These are phyloP conservation scores for Paecilomyces dactylethromorphus DNA, from an alignment of 2,329 filamentous ascomycete genomes.

Conservation along the genomic window DNA sequence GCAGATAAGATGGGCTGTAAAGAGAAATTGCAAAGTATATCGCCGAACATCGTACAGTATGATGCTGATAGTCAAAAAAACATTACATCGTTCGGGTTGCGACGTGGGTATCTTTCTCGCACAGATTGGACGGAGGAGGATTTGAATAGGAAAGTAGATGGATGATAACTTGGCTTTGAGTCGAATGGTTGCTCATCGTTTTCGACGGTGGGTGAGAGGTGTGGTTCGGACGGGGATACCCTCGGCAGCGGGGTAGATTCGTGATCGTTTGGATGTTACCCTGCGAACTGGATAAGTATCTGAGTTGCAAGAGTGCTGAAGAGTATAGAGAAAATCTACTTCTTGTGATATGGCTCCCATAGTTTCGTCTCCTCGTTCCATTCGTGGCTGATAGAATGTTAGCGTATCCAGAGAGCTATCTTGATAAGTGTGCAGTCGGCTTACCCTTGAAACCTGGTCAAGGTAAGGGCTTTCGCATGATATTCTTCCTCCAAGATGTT, in stretches of 20 bases:
- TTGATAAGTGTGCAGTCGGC: conserved; percentile 2
- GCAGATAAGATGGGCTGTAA: neutral
- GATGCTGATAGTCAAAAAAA: neutral
- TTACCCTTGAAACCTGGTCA: conserved; percentile 39
- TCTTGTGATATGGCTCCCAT: conserved; percentile 20
- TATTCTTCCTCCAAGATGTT: conserved; percentile 51
- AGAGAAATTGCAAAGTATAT: neutral
- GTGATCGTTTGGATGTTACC: conserved; percentile 3
- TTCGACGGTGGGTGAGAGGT: conserved; percentile 4
- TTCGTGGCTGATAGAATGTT: conserved; percentile 17
- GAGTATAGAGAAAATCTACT: neutral
- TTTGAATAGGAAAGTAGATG: neutral
- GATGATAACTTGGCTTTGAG: neutral
- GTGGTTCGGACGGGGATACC: conserved; percentile 5
- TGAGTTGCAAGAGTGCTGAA: neutral
- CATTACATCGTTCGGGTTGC: neutral
- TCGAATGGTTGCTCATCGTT: neutral
- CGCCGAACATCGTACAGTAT: neutral
- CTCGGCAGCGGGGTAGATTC: neutral
- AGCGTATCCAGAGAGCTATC: conserved; percentile 1
- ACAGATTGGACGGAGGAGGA: neutral
- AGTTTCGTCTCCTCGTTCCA: conserved; percentile 25
- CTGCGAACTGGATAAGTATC: conserved; percentile 4
- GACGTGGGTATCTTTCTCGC: neutral
- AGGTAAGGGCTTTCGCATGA: conserved; percentile 42